Evolutionary conservation across 179 eudicot genomes (phyloP).

Genomic region (Beta macrorhiza): DNA sequence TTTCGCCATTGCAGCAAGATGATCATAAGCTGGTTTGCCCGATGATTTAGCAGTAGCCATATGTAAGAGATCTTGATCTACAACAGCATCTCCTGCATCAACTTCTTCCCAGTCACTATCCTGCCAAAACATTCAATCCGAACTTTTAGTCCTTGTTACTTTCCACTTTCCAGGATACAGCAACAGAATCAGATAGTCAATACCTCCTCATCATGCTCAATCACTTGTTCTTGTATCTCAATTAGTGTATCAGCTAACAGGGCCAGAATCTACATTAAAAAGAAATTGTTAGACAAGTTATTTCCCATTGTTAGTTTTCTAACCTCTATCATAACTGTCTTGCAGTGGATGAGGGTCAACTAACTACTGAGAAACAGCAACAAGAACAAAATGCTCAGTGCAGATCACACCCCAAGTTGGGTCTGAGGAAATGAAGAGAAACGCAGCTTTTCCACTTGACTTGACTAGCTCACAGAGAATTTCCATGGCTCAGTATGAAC

Average conservation of each 20-base stretch:
- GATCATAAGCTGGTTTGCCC: constrained; percentile 54
- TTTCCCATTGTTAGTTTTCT: neutral
- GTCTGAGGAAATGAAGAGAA: neutral
- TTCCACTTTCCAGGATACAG: neutral
- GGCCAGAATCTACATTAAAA: constrained; percentile 59
- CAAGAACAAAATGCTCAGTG: neutral
- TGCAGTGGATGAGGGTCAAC: neutral
- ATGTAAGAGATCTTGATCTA: constrained; percentile 42
- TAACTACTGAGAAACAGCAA: neutral
- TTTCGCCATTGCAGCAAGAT: constrained; percentile 84
- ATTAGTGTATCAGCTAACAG: constrained; percentile 72
- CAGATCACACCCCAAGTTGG: neutral
- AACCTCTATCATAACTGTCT: neutral
- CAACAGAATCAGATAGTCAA: constrained; percentile 12
- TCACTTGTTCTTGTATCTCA: constrained; percentile 87
- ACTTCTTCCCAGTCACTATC: constrained; percentile 98
- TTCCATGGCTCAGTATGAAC: neutral
- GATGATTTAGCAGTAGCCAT: constrained; percentile 39
- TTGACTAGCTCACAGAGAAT: neutral
- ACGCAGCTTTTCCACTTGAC: too few species aligned
- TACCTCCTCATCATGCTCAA: constrained; percentile 64
- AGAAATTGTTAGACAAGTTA: neutral
- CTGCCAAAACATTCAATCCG: constrained; percentile 36
- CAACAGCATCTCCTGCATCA: constrained; percentile 51
- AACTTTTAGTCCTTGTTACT: constrained; percentile 1